Evolutionary conservation across 2,329 filamentous ascomycete genomes (phyloP), one percentile per base, ranked within the genome.

Genomic region (Arthrobotrys entomopaga): DNA sequence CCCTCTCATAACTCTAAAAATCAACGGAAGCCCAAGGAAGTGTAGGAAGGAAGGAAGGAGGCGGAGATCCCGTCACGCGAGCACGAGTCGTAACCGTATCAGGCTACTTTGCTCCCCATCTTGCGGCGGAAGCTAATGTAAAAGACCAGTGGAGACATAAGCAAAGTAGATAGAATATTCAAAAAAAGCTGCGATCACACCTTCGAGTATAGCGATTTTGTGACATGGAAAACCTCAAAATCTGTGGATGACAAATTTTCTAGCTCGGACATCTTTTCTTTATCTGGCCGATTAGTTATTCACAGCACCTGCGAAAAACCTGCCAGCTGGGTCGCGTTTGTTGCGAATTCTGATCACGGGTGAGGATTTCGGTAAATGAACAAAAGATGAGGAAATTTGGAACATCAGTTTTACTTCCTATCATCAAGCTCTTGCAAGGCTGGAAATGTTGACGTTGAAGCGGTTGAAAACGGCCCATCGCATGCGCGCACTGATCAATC

Each of bases 401-500:
- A 34, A 1, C 7, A 10, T 34, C 7, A 34, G 7, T 34, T 34
- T 34, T 5, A 10, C 29, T 34, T 34, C 29, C 29, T 34, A 34
- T 34, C 29, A 34, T 34, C 29, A 34, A 34, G 29, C 29, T 34
- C 10, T 10, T 1, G 29, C 29, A 34, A 10, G 10, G 29, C 29
- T 34, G 29, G n/a, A n/a, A 34, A 34, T 34, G 26, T 29, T 29
- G 26, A 29, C 3, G 7, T 19, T 19, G 19, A 22, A 50, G 46
- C n/a, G 46, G 20, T 10, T 5, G 20, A 50, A 50, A 50, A 50
- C 15, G 4, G 8, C 16, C 16, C 20, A 22, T 5, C 20, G 53
- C 38, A 57, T 57, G 29, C 13, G 24, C 46, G 58, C 58, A 60
- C 58, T 50, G 58, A 61, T 61, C 58, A 43, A 61, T 61, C 58